Evolutionary conservation across 164 flowering plant genomes (phyloP).

Genomic region (Nelumbo lutea): DNA sequence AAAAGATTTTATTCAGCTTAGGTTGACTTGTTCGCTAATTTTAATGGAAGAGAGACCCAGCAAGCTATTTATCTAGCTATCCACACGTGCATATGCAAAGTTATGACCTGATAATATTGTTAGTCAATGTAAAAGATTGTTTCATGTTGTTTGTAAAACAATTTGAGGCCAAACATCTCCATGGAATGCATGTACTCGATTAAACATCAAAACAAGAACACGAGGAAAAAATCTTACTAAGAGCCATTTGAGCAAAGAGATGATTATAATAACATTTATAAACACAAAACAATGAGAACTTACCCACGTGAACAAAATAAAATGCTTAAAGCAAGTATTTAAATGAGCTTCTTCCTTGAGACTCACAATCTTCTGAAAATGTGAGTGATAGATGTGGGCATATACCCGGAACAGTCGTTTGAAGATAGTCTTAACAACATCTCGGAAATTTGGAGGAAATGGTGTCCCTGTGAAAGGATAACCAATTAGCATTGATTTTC

Average conservation of each 20-base stretch:
- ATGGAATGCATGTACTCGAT: too few relatives aligned
- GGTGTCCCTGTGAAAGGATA: slow-evolving; percentile 32
- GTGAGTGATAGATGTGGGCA: slow-evolving; percentile 84
- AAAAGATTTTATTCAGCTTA: too few relatives aligned
- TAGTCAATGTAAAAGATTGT: too few relatives aligned
- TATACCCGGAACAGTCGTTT: slow-evolving; percentile 57
- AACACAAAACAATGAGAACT: slow-evolving; percentile 10
- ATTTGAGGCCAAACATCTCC: too few relatives aligned
- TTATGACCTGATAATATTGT: too few relatives aligned
- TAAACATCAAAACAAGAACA: too few relatives aligned
- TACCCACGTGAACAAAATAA: slow-evolving; percentile 52
- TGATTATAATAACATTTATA: background rate
- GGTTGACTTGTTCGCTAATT: too few relatives aligned
- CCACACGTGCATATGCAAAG: too few relatives aligned
- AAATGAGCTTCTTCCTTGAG: slow-evolving; percentile 70
- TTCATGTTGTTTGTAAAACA: too few relatives aligned
- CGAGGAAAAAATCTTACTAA: too few relatives aligned
- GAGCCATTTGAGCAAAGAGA: background rate
- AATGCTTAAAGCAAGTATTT: slow-evolving; percentile 89
- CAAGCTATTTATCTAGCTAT: too few relatives aligned
- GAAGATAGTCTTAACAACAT: slow-evolving; percentile 52
- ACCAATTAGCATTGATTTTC: background rate
- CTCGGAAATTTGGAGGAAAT: slow-evolving; percentile 87
- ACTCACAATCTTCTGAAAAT: slow-evolving; percentile 65
- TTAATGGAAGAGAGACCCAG: too few relatives aligned